Conservation (phyloP, 345 rosid genomes). For the Rhodamnia argentea region DNA sequence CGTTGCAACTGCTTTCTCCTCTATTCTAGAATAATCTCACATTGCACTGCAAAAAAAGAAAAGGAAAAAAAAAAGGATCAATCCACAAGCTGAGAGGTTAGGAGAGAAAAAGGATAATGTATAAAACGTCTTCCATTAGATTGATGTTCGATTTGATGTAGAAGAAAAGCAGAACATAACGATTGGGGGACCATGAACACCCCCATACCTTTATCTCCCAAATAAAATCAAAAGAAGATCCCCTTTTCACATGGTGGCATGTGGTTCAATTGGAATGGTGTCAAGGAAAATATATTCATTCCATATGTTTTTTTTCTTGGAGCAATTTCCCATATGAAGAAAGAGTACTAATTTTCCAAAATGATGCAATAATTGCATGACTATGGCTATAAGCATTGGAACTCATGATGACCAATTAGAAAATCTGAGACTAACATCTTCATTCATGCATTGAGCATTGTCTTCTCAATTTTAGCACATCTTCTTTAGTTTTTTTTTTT, state of each 20-base stretch:
- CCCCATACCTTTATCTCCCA: conserved; percentile 3
- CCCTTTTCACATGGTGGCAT: conserved; percentile 10
- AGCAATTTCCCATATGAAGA: not conserved
- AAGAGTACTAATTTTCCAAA: not conserved
- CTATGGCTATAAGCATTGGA: not conserved
- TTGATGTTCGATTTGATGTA: not conserved
- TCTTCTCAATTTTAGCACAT: not conserved
- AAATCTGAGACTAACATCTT: not conserved
- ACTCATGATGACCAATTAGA: not conserved
- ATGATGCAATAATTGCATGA: not conserved
- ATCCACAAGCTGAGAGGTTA: not conserved
- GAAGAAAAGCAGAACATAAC: not conserved
- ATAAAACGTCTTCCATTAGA: not conserved
- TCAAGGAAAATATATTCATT: not conserved
- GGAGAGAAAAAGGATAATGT: not conserved
- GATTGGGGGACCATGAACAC: conserved; percentile 8
- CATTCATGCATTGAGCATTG: not conserved
- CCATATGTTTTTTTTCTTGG: not conserved
- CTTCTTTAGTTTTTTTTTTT: not conserved
- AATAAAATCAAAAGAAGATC: conserved; percentile 4
- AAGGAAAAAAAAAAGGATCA: not conserved
- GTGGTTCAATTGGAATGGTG: not conserved
- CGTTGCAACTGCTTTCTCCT: not conserved
- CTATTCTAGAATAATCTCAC: not conserved
- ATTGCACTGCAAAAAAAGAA: not conserved